phyloP scores from a whole-genome alignment of 805 yeast genomes.

The Komagataella pseudopastoris region DNA sequence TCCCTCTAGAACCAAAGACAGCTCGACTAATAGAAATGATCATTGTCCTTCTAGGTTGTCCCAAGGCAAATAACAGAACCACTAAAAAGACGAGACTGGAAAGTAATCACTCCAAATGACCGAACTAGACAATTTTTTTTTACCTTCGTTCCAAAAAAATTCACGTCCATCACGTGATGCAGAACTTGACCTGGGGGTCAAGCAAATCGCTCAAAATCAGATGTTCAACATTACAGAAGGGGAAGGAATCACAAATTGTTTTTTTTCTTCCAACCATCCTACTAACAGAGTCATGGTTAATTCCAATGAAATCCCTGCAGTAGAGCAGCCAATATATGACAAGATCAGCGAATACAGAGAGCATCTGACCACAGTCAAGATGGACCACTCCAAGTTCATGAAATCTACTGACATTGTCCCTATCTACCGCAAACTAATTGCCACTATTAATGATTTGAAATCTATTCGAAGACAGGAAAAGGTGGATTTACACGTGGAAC shows the following conservation, averaged over 20 bases:
- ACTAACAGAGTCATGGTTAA: conserved; percentile 8
- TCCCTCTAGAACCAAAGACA: neutral
- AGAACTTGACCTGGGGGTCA: neutral
- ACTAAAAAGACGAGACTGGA: neutral
- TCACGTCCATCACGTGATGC: neutral
- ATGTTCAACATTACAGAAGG: neutral
- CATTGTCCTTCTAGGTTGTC: neutral
- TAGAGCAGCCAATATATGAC: conserved; percentile 20
- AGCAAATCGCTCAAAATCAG: neutral
- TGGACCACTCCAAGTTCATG: conserved; percentile 50
- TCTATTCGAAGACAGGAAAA: conserved; percentile 22
- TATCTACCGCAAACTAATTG: conserved; percentile 45
- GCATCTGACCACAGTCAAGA: conserved; percentile 33
- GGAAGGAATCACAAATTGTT: neutral
- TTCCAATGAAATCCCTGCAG: conserved; percentile 15
- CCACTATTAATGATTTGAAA: conserved; percentile 37
- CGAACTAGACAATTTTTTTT: neutral
- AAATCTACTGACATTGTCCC: conserved; percentile 54
- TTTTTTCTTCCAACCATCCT: neutral
- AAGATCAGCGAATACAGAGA: conserved; percentile 28
- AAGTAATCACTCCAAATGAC: neutral
- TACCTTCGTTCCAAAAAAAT: neutral
- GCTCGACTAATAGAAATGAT: neutral
- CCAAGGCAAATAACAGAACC: neutral
- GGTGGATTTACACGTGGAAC: conserved; percentile 10